Evolutionary conservation across 2,329 filamentous ascomycete genomes (phyloP), one percentile per base, ranked within the genome.

Genomic region (Pseudogymnoascus sp.): DNA sequence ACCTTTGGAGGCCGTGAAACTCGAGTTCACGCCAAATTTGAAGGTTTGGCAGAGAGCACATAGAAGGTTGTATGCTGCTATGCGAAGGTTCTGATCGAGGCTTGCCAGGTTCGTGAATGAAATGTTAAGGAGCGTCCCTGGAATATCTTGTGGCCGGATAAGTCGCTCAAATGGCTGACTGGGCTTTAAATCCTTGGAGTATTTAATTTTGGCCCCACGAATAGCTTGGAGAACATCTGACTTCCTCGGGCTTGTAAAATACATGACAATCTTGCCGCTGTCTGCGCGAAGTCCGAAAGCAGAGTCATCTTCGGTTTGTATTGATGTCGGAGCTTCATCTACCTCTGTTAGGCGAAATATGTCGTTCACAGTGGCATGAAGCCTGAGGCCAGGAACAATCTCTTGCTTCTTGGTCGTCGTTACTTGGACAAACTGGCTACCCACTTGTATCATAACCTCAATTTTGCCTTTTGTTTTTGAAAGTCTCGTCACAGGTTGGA

Each of bases 391-490:
- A 17, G 86, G 83, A 53, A 87, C 80, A 7, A 89, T 82, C 66
- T 89, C 87, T 69, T 88, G 86, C 68, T 87, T 88, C 72, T 87
- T 86, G 7, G 82, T 81, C 4, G 87, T 89, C 2, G 86, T 88
- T 37, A 89, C 82, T 70, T 89, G 87, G 6, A 89, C 83, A 68
- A 88, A 89, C 67, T 88, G 85, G 68, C 80, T 86, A 40, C 87
- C 87, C 21, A 89, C 82, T 72, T 87, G 88, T 70, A 89, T 86
- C 29, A 82, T 77, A 4, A 89, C 87, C 33, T 89, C 86, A 35
- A 88, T 86, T 69, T 87, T 86, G n/a, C 86, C 86, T 68, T 87
- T 87, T 1, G 85, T 86, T 69, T 87, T 87, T 1, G 87, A 89
- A 38, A 89, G 76, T 50, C 85, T 77, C 1, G 82, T 88, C 62